These are phyloP conservation scores for Avicennia marina DNA, from an alignment of 257 asterid genomes.

Conservation along the genomic window DNA sequence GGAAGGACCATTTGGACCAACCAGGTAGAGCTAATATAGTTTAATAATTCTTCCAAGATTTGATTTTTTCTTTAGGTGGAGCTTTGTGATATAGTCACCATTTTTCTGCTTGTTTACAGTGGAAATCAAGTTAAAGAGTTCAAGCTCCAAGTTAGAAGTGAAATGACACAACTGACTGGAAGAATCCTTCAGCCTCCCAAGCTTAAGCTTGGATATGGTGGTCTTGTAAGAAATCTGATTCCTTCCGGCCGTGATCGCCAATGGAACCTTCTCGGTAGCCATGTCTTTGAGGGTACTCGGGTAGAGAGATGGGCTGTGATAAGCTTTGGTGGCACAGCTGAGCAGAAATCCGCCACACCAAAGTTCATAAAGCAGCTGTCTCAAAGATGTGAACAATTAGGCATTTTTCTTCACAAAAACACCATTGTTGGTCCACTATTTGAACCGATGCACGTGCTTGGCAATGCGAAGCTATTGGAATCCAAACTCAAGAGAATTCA, in stretches of 20 bases:
- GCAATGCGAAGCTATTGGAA: slow-evolving; percentile 64
- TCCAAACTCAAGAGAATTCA: slow-evolving; percentile 64
- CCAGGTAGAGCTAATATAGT: slow-evolving; percentile 63
- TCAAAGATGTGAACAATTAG: slow-evolving; percentile 73
- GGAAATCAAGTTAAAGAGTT: slow-evolving; percentile 70
- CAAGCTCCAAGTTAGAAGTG: slow-evolving; percentile 58
- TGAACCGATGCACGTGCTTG: slow-evolving; percentile 83
- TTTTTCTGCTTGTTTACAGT: slow-evolving; percentile 36
- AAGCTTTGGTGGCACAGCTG: slow-evolving; percentile 76
- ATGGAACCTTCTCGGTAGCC: slow-evolving; percentile 92
- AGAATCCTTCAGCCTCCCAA: slow-evolving; percentile 91
- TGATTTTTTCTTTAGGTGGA: neutral
- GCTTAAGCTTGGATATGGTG: slow-evolving; percentile 85
- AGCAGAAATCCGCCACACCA: slow-evolving; percentile 56
- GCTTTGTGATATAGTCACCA: neutral
- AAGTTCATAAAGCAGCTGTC: slow-evolving; percentile 69
- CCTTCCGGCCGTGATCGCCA: slow-evolving; percentile 85
- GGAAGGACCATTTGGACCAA: slow-evolving; percentile 90
- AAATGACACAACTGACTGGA: slow-evolving; percentile 78
- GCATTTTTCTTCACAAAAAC: slow-evolving; percentile 62
- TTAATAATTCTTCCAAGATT: too few relatives aligned
- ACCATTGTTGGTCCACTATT: slow-evolving; percentile 55
- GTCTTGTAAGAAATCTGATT: slow-evolving; percentile 61
- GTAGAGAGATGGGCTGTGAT: slow-evolving; percentile 78
- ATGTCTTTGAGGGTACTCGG: slow-evolving; percentile 74